A percentile compares a stretch with the other conserved stretches of the same genome.
These are phyloP conservation scores for Ramularia collo-cygni DNA, from an alignment of 2,329 filamentous ascomycete species.

Conservation along the genomic window DNA sequence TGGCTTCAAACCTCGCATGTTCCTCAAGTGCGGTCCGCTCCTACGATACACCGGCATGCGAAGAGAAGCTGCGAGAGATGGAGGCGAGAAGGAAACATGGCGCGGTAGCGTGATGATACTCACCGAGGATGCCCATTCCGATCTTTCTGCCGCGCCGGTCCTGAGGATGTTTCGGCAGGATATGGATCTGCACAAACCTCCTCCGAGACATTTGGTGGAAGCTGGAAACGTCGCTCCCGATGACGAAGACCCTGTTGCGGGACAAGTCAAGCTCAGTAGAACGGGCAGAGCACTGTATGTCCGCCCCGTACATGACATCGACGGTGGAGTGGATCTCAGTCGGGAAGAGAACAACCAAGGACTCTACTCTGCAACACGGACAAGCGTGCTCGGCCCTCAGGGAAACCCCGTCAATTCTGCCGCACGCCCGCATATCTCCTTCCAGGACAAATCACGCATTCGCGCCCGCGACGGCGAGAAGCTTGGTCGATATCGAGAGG, in stretches of 20 bases:
- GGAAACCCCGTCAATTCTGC: constrained; percentile 2
- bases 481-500: constrained; percentile 71
- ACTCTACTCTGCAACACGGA: constrained; percentile 58
- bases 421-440: constrained; percentile 29
- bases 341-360: constrained; percentile 72
- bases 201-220: constrained; percentile 62
- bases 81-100: constrained; percentile 70
- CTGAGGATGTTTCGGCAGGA: constrained; percentile 82
- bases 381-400: constrained; percentile 27
- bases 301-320: constrained; percentile 77
- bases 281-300: constrained; percentile 83
- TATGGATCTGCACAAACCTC: constrained; percentile 72
- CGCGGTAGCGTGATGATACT: constrained; percentile 94
- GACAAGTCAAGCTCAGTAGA: constrained; percentile 76
- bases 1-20: constrained; percentile 75
- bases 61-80: constrained; percentile 44
- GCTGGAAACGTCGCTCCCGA: constrained; percentile 60
- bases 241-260: constrained; percentile 83
- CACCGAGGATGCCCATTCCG: constrained; percentile 74
- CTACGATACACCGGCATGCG: constrained; percentile 83
- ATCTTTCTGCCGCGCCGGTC: constrained; percentile 69
- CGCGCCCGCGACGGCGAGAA: constrained; percentile 68
- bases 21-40: constrained; percentile 83
- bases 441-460: constrained; percentile 41
- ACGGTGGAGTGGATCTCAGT: constrained; percentile 72